These are phyloP conservation scores for Cryptococcus hybrid DNA, from an alignment of 1,284 basidiomycete species.

Conservation along the genomic window DNA sequence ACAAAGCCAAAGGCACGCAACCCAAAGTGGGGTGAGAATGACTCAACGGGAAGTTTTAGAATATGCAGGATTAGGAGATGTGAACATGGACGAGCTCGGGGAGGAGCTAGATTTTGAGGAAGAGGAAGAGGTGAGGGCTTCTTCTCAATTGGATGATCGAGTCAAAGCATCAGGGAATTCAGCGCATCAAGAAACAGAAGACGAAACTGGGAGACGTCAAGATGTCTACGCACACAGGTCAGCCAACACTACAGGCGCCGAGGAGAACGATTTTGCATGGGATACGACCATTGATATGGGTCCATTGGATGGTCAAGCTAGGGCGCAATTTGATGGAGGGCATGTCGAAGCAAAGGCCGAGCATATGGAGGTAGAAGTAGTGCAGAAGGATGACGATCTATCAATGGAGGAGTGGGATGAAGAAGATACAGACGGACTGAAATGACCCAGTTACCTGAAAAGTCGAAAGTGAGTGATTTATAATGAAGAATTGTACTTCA, in stretches of 20 bases:
- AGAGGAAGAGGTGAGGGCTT: constrained; percentile 4
- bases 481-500: not conserved
- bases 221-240: not conserved
- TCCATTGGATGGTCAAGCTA: not conserved
- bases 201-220: not conserved
- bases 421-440: not conserved
- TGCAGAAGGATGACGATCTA: not conserved
- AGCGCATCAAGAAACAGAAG: not conserved
- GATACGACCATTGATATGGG: constrained; percentile 7
- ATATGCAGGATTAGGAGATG: constrained; percentile 24
- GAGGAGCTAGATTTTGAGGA: constrained; percentile 26
- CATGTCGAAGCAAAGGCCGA: not conserved
- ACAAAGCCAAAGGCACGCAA: not conserved
- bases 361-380: not conserved
- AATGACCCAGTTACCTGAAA: not conserved
- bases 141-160: not conserved
- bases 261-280: not conserved
- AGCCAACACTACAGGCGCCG: not conserved
- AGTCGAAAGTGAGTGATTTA: not conserved
- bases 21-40: constrained; percentile 11
- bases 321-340: not conserved
- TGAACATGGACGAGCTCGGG: constrained; percentile 24
- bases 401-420: not conserved
- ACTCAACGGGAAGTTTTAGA: constrained; percentile 31
- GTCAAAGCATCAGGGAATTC: not conserved